Conservation (phyloP, 495 filamentous ascomycete species). For the Neurospora sublineolata region DNA sequence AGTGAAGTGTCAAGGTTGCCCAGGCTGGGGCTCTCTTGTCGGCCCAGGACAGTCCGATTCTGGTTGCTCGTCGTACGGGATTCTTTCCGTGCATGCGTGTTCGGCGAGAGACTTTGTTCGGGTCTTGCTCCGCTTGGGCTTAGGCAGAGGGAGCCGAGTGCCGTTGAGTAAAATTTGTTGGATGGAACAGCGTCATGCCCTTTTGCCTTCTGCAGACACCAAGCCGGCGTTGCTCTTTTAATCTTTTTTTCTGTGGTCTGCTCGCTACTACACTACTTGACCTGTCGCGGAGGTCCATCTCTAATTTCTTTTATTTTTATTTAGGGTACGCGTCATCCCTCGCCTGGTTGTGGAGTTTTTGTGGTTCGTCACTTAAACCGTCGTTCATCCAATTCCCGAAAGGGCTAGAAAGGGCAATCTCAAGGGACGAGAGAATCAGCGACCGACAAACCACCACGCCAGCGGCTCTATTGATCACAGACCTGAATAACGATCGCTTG, state of each 20-base stretch:
- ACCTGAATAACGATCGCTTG: not conserved
- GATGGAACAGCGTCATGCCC: not conserved
- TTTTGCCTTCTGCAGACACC: not conserved
- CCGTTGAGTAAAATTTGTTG: not conserved
- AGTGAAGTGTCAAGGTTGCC: not conserved
- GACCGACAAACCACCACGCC: not conserved
- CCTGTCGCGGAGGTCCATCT: not conserved
- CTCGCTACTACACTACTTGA: not conserved
- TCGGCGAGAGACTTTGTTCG: not conserved
- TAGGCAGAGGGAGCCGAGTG: not conserved
- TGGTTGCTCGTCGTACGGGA: not conserved
- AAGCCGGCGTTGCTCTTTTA: not conserved
- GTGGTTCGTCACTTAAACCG: not conserved
- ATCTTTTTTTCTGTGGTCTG: not conserved
- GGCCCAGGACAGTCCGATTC: not conserved
- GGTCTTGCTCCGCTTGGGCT: not conserved
- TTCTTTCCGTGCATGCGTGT: not conserved
- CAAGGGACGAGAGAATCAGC: not conserved
- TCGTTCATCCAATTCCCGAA: not conserved
- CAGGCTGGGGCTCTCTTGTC: not conserved
- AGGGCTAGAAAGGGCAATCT: not conserved
- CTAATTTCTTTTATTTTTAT: not conserved
- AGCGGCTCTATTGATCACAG: not conserved
- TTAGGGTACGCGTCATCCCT: not conserved
- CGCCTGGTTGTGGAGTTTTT: not conserved